Percentiles rank a stretch among this genome's conserved stretches.
Conservation (phyloP, 192 early-diverging fungal species). For the Phlyctochytrium bullatum region DNA sequence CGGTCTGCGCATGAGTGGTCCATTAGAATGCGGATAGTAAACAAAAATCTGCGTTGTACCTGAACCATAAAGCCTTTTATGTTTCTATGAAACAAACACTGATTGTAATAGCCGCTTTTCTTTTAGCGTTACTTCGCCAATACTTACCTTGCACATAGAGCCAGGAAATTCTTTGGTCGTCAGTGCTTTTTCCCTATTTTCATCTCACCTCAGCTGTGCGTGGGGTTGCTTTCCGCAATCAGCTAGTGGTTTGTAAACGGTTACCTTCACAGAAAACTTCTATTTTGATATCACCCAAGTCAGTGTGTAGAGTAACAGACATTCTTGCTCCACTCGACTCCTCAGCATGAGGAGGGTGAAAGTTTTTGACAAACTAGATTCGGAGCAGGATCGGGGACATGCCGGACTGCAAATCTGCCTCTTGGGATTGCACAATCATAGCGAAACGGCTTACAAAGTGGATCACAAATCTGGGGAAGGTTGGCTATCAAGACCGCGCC, state of each 20-base stretch:
- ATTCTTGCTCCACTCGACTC: too few relatives aligned
- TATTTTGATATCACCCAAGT: constrained; percentile 90
- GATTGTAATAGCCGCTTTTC: constrained; percentile 80
- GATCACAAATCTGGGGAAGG: too few relatives aligned
- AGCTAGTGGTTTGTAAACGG: neutral
- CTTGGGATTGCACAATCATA: too few relatives aligned
- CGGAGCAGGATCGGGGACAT: too few relatives aligned
- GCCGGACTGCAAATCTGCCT: too few relatives aligned
- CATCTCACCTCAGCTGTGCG: constrained; percentile 67
- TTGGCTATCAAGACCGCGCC: too few relatives aligned
- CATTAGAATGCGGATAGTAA: too few relatives aligned
- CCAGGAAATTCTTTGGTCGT: constrained; percentile 81
- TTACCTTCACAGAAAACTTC: constrained; percentile 89
- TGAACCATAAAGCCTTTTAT: constrained; percentile 61
- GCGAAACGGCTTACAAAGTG: too few relatives aligned
- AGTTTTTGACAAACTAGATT: too few relatives aligned
- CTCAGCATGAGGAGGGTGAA: too few relatives aligned
- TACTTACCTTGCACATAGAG: constrained; percentile 72
- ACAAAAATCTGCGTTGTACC: constrained; percentile 1
- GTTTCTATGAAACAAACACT: constrained; percentile 77
- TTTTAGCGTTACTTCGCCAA: neutral
- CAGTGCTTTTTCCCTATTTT: neutral
- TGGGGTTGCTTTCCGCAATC: constrained; percentile 44
- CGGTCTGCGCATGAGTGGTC: constrained; percentile 18
- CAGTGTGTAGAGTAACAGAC: constrained; percentile 86